Percentiles rank a stretch among this genome's conserved stretches.
phyloP scores from a whole-genome alignment of 768 basidiomycete genomes.

The Suillus fuscotomentosus region DNA sequence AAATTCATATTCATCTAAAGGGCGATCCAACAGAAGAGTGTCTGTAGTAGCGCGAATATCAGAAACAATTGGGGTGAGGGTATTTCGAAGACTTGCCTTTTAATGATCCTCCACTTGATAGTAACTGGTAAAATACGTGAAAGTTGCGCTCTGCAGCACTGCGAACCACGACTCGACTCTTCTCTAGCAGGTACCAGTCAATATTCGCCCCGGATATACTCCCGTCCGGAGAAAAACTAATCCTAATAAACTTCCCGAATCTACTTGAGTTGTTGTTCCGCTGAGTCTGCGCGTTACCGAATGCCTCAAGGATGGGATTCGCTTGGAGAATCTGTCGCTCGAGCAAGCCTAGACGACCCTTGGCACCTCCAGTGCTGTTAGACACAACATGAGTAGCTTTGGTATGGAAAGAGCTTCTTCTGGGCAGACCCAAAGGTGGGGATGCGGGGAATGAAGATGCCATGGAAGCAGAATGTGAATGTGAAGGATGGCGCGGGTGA shows the following conservation, averaged over 20 bases:
- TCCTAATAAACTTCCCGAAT: slow-evolving; percentile 97
- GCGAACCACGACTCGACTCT: slow-evolving; percentile 89
- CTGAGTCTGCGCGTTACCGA: slow-evolving; percentile 98
- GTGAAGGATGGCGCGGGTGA: slow-evolving; percentile 54
- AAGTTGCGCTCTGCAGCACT: slow-evolving; percentile 90
- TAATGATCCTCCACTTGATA: slow-evolving; percentile 71
- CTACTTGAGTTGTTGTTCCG: slow-evolving; percentile 98
- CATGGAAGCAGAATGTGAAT: slow-evolving; percentile 66
- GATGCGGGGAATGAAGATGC: slow-evolving; percentile 54
- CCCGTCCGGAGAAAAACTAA: slow-evolving; percentile 89
- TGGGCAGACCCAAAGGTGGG: slow-evolving; percentile 66
- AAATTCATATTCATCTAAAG: slow-evolving; percentile 83
- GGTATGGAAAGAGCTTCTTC: slow-evolving; percentile 59
- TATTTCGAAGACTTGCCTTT: slow-evolving; percentile 49
- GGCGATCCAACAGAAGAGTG: slow-evolving; percentile 68
- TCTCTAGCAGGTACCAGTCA: slow-evolving; percentile 98
- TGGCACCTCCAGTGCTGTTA: slow-evolving; percentile 48
- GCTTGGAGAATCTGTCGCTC: slow-evolving; percentile 97
- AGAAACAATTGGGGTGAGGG: background rate
- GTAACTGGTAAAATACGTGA: slow-evolving; percentile 95
- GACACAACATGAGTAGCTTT: slow-evolving; percentile 44
- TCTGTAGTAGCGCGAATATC: slow-evolving; percentile 42
- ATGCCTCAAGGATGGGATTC: slow-evolving; percentile 96
- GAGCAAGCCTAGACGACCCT: slow-evolving; percentile 79
- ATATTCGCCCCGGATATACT: slow-evolving; percentile 98